Conservation (phyloP, 305 asterid genomes). For the Solanum chacoense region DNA sequence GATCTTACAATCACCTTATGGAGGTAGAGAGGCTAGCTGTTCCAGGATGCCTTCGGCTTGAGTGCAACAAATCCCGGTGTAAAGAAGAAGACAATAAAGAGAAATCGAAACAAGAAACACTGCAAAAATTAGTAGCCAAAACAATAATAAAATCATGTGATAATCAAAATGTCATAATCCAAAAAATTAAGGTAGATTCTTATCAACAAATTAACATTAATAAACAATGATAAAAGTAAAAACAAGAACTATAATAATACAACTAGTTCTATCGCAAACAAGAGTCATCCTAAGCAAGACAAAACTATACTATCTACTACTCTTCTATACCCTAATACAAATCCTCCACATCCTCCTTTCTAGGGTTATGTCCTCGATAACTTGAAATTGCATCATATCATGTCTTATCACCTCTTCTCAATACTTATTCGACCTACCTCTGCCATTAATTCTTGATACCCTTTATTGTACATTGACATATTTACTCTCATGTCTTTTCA, state of each 20-base stretch:
- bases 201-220: neutral
- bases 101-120: too few relatives aligned
- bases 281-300: too few relatives aligned
- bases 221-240: neutral
- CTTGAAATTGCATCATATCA: neutral
- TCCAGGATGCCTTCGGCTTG: neutral
- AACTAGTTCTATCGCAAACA: too few relatives aligned
- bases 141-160: neutral
- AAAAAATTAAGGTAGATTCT: neutral
- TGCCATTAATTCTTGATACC: neutral
- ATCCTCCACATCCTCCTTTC: neutral
- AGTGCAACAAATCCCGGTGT: neutral
- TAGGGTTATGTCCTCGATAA: too few relatives aligned
- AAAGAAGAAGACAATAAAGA: neutral
- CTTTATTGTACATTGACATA: neutral
- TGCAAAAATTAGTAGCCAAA: neutral
- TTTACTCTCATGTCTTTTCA: neutral
- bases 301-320: neutral
- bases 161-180: neutral
- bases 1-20: too few relatives aligned
- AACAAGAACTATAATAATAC: too few relatives aligned
- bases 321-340: neutral
- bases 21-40: neutral
- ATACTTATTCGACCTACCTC: neutral
- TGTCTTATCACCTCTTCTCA: neutral